Conservation (phyloP, 352 stramenopile genomes). For the Phytophthora melonis region DNA sequence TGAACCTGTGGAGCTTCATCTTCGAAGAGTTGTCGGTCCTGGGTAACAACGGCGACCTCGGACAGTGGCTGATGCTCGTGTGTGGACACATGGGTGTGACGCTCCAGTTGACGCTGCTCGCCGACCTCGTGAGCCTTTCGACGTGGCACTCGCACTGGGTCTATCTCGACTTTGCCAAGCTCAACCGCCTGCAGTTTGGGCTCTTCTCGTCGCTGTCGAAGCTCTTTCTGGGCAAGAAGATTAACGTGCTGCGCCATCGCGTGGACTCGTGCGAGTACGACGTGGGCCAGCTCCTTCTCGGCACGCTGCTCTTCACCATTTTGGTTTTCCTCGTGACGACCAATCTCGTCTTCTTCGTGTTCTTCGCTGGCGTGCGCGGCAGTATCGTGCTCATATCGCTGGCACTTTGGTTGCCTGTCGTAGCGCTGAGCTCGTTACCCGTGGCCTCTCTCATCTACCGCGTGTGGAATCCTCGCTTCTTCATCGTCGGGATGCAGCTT, state of each 20-base stretch:
- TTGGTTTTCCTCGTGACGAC: constrained; percentile 95
- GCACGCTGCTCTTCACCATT: constrained; percentile 94
- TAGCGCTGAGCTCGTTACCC: constrained; percentile 57
- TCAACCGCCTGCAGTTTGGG: constrained; percentile 85
- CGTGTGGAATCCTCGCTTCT: constrained; percentile 43
- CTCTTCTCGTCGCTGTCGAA: constrained; percentile 91
- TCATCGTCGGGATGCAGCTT: constrained; percentile 47
- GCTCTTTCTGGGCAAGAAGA: constrained; percentile 95
- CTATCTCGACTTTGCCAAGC: constrained; percentile 86
- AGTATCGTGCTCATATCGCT: constrained; percentile 48
- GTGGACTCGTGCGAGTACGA: constrained; percentile 96
- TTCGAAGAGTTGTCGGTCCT: constrained; percentile 39
- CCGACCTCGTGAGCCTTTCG: constrained; percentile 76
- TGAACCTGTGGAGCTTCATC: constrained; percentile 78
- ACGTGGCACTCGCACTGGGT: constrained; percentile 92
- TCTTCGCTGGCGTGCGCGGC: constrained; percentile 87
- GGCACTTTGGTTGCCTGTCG: constrained; percentile 65
- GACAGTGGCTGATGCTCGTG: constrained; percentile 18
- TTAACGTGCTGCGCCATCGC: constrained; percentile 92
- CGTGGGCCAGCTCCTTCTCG: constrained; percentile 88
- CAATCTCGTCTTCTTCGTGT: constrained; percentile 94
- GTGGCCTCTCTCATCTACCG: constrained; percentile 60
- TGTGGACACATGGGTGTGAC: constrained; percentile 64
- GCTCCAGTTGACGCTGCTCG: constrained; percentile 71
- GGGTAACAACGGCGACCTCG: constrained; percentile 1